Evolutionary conservation across 345 rosid species (phyloP), one percentile per base, ranked within the genome.

Genomic region (Geranium rotundifolium): DNA sequence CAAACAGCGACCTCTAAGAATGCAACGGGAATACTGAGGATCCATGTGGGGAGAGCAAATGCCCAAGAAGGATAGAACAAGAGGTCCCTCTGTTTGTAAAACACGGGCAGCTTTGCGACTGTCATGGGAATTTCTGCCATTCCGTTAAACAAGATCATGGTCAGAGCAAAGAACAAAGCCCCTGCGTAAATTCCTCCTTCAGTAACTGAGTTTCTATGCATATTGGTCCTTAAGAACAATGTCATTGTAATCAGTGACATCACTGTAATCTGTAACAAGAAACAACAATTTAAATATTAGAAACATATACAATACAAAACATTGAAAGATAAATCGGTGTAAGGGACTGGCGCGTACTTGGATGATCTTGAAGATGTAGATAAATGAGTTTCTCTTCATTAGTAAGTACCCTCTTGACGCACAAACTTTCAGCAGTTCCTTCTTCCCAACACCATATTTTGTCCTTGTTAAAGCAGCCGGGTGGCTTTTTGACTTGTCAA

Each of bases 361-460:
- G 55, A n/a, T 10, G 4, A 85, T 29, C 71, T 86, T 89, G 74
- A 86, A 84, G 65, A 56, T 16, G 70, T 76, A 78, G n/a, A 86
- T 76, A 39, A 71, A 77, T 2, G 84, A 63, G 67, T 82, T 88
- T 75, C 92, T 84, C 65, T 78, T 78, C 90, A 88, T 78, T 52
- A 86, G 76, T 70, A 81, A 69, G 30, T 29, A 59, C 68, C 84
- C 88, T 67, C 96, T 70, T 17, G 81, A 62, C 4, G 74, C 55
- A 77, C 78, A 75, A 7, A 85, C 87, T 69, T 70, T 86, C 64
- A 84, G 60, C 57, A 86, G 67, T 65, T 84, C 92, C 59, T 66
- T 68, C 66, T 73, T 75, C 64, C 67, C 68, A 65, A 80, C 74
- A 67, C 92, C 92, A 29, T 72, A 89, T 27, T 14, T 77, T 56